Evolutionary conservation across 2,329 filamentous ascomycete species (phyloP), one percentile per base, ranked within the genome.

Genomic region (Fusarium lyarnte): DNA sequence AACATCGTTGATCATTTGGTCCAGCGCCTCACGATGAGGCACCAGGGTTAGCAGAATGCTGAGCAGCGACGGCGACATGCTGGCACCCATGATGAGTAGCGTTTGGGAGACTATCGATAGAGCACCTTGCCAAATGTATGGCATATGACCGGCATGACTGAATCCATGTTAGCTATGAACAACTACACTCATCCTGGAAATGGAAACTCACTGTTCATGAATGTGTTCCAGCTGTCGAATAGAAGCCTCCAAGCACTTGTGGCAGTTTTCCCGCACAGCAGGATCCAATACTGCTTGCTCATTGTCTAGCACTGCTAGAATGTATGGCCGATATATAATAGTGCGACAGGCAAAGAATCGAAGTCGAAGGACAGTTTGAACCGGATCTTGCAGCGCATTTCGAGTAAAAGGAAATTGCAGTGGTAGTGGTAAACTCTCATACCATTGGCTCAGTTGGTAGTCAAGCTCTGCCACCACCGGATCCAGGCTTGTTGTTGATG

Each of bases 331-430:
- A 82, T 94, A 95, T 73, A 96, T 95, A 76, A 95, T 95, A 31
- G 93, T 95, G 63, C 93, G 90, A 80, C 93, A 96, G 45, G 93
- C 93, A 80, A 94, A 95, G 83, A 95, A 96, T 35, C 93, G 89
- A 67, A 95, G 84, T 49, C 93, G 88, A 53, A 96, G 84, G 12
- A 95, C 93, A 1, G 92, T 94, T 81, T 95, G 93, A 10, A 94
- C 90, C 8, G 92, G 91, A 76, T 94, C 92, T 62, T 89, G 87
- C 31, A 94, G 84, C 55, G 91, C 87, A 1, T 88, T 85, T 60
- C 90, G 86, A 39, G 89, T 89, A 77, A 94, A 92, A 3, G 93
- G 91, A 74, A 96, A 96, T 75, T 94, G 93, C 65, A 96, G 87
- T 7, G 93, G 88, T 43, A 89, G 80, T 9, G 93, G 93, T 46